Percentiles rank a stretch among this genome's conserved stretches.
Evolutionary conservation across 2,329 filamentous ascomycete species (phyloP).

Genomic region (Davidsoniella neocaledoniae): DNA sequence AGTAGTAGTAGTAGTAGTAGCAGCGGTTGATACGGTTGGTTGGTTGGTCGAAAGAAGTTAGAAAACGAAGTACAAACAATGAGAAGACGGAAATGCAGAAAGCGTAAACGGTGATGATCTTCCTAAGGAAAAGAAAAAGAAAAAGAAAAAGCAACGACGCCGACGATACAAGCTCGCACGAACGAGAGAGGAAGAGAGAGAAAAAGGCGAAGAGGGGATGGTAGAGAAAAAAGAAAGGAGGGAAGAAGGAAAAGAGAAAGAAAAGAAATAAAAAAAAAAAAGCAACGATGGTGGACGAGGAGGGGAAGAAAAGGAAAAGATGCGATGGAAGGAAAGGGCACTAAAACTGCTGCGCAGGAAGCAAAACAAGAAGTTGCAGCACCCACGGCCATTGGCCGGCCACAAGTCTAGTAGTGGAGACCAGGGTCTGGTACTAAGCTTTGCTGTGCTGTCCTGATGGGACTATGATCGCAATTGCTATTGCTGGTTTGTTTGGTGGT

Average conservation of each 20-base stretch:
- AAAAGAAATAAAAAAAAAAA: constrained; percentile 17
- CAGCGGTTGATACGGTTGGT: neutral
- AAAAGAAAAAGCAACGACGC: constrained; percentile 17
- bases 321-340: constrained; percentile 3
- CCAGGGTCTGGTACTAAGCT: neutral
- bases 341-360: neutral
- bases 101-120: constrained; percentile 13
- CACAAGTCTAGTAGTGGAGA: neutral
- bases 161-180: constrained; percentile 18
- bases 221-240: constrained; percentile 18
- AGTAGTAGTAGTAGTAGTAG: neutral
- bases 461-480: too few relatives aligned
- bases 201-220: constrained; percentile 20
- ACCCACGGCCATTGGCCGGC: neutral
- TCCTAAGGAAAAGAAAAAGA: constrained; percentile 13
- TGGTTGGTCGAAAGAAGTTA: constrained; percentile 9
- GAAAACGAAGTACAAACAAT: constrained; percentile 14
- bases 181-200: constrained; percentile 20
- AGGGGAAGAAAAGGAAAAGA: constrained; percentile 15
- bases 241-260: constrained; percentile 19
- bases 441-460: too few relatives aligned
- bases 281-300: constrained; percentile 17
- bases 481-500: too few relatives aligned
- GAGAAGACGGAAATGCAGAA: constrained; percentile 13
- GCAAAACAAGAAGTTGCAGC: constrained; percentile 5